Percentiles rank a stretch among this genome's conserved stretches.
Evolutionary conservation across 768 basidiomycete genomes (phyloP).

Genomic region (Fomitopsis serialis): DNA sequence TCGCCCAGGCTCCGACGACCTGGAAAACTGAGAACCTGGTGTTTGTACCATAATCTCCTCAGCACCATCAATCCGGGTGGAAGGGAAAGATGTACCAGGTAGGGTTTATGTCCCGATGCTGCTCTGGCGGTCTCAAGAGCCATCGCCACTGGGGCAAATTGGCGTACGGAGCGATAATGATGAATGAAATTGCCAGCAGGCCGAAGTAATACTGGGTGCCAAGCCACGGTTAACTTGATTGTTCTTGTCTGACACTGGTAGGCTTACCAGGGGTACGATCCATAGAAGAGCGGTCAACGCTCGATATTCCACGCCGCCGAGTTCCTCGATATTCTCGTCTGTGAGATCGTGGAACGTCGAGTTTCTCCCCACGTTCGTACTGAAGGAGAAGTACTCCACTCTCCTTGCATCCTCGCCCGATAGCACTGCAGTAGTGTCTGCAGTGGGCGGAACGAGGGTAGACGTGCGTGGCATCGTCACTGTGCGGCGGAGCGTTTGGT

Average conservation of each 20-base stretch:
- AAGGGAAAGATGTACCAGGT: constrained; percentile 29
- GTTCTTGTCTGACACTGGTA: background rate
- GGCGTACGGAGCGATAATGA: constrained; percentile 44
- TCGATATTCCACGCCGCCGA: constrained; percentile 90
- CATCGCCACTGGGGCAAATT: constrained; percentile 30
- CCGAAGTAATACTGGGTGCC: constrained; percentile 38
- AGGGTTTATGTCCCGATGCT: constrained; percentile 34
- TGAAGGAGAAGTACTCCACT: constrained; percentile 78
- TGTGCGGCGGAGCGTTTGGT: constrained; percentile 52
- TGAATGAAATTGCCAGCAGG: constrained; percentile 36
- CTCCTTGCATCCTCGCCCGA: constrained; percentile 15
- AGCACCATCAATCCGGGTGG: background rate
- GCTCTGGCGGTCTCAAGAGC: constrained; percentile 30
- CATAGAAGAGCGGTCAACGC: constrained; percentile 74
- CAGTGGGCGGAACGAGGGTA: constrained; percentile 33
- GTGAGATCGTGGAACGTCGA: constrained; percentile 63
- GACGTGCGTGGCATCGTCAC: constrained; percentile 70
- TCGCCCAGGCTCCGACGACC: constrained; percentile 44
- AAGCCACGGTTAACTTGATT: background rate
- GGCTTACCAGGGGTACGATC: constrained; percentile 66
- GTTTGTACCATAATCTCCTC: background rate
- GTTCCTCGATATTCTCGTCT: constrained; percentile 76
- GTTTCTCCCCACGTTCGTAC: constrained; percentile 71
- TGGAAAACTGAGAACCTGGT: constrained; percentile 43
- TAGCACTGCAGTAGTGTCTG: constrained; percentile 1